phyloP scores from a whole-genome alignment of 306 rosid species.

The Prinsepia uniflora region DNA sequence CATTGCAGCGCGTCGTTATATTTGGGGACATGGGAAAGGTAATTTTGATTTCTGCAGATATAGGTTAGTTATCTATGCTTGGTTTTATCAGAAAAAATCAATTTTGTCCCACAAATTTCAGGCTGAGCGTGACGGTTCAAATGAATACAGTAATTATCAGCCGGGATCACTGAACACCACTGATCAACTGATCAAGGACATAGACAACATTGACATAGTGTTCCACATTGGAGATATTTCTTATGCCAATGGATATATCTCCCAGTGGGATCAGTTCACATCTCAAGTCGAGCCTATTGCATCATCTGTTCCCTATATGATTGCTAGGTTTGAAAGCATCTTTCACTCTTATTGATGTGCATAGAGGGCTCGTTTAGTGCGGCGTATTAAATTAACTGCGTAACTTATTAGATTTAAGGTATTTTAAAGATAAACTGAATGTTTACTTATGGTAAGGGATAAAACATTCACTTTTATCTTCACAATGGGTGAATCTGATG shows the following conservation, averaged over 20 bases:
- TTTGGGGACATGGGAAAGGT: slow-evolving; percentile 98
- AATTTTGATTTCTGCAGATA: background rate
- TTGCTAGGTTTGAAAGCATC: slow-evolving; percentile 60
- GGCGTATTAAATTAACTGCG: too few species aligned
- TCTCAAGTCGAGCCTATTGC: slow-evolving; percentile 86
- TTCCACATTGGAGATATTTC: slow-evolving; percentile 78
- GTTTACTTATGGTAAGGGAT: too few species aligned
- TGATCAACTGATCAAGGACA: slow-evolving; percentile 72
- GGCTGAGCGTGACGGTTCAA: slow-evolving; percentile 93
- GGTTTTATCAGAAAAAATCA: background rate
- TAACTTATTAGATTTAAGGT: too few species aligned
- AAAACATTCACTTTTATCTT: too few species aligned
- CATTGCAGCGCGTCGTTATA: slow-evolving; percentile 70
- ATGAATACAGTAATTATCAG: slow-evolving; percentile 66
- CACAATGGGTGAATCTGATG: too few species aligned
- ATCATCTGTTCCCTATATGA: slow-evolving; percentile 73
- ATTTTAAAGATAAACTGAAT: too few species aligned
- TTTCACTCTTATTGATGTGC: background rate
- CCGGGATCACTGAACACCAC: slow-evolving; percentile 86
- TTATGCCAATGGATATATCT: slow-evolving; percentile 82
- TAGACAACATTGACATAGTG: slow-evolving; percentile 67
- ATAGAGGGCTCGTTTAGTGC: background rate
- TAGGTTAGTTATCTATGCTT: too few species aligned
- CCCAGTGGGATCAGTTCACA: slow-evolving; percentile 93
- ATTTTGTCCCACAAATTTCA: slow-evolving; percentile 25